Conservation (phyloP, 441 rosid species). For the Capsella rubella region DNA sequence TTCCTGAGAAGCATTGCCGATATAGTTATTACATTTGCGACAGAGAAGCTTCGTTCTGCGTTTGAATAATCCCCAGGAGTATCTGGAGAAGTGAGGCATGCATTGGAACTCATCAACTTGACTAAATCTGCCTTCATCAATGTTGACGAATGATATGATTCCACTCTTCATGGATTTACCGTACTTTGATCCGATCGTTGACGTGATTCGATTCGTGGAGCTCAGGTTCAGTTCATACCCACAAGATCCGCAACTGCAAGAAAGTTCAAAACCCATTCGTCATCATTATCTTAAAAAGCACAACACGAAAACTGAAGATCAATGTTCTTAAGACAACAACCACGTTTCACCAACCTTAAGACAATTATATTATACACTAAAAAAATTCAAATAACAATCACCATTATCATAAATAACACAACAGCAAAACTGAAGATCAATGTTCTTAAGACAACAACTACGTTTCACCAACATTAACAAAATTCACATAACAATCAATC, state of each 20-base stretch:
- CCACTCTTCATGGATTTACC: slow-evolving; percentile 95
- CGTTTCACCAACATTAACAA: not conserved
- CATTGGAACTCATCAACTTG: slow-evolving; percentile 85
- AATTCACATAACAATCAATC: not conserved
- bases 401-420: no score
- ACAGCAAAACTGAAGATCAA: no score
- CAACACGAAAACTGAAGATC: not conserved
- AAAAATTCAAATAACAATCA: not conserved
- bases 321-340: not conserved
- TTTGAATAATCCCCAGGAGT: slow-evolving; percentile 69
- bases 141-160: slow-evolving; percentile 76
- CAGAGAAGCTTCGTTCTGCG: slow-evolving; percentile 87
- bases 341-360: not conserved
- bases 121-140: slow-evolving; percentile 88
- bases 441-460: not conserved
- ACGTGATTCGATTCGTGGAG: slow-evolving; percentile 82
- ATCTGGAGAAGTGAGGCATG: slow-evolving; percentile 69
- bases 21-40: slow-evolving; percentile 81
- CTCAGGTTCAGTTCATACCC: slow-evolving; percentile 89
- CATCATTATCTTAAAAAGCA: not conserved
- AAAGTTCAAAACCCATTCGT: not conserved
- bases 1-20: slow-evolving; percentile 70
- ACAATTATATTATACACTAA: no score
- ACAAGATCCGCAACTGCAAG: slow-evolving; percentile 88
- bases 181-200: slow-evolving; percentile 85